phyloP scores from a whole-genome alignment of 2,329 filamentous ascomycete genomes.

The Falciphora oryzae region DNA sequence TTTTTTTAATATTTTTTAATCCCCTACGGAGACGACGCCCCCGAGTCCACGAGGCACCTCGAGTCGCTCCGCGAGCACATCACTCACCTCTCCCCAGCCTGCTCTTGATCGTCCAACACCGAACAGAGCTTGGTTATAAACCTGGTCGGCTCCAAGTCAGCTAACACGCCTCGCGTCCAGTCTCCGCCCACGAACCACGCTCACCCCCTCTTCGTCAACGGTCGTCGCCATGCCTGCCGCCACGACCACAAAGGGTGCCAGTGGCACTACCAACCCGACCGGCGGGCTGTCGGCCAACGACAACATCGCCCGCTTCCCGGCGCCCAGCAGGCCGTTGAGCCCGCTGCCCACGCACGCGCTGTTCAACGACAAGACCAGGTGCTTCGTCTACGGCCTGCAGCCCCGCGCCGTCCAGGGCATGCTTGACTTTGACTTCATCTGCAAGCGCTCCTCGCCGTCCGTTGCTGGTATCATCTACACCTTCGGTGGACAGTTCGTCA shows the following conservation, averaged over 20 bases:
- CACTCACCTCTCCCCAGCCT: neutral
- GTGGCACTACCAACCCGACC: slow-evolving; percentile 35
- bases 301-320: slow-evolving; percentile 95
- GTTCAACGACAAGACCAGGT: slow-evolving; percentile 99
- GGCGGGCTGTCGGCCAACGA: slow-evolving; percentile 76
- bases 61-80: neutral
- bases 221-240: slow-evolving; percentile 44
- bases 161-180: neutral
- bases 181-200: slow-evolving; percentile 4
- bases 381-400: slow-evolving; percentile 99
- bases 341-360: slow-evolving; percentile 83
- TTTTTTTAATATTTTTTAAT: neutral
- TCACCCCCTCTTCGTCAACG: slow-evolving; percentile 8
- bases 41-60: neutral
- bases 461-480: slow-evolving; percentile 99
- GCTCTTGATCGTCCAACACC: neutral
- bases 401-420: slow-evolving; percentile 86
- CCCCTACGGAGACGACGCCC: neutral
- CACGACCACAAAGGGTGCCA: slow-evolving; percentile 41
- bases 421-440: slow-evolving; percentile 99
- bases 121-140: neutral
- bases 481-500: slow-evolving; percentile 99
- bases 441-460: slow-evolving; percentile 94
- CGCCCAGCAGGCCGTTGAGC: slow-evolving; percentile 83
- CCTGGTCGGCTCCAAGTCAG: neutral